These are phyloP conservation scores for Mycena filopes DNA, from an alignment of 768 basidiomycete species.

Conservation along the genomic window DNA sequence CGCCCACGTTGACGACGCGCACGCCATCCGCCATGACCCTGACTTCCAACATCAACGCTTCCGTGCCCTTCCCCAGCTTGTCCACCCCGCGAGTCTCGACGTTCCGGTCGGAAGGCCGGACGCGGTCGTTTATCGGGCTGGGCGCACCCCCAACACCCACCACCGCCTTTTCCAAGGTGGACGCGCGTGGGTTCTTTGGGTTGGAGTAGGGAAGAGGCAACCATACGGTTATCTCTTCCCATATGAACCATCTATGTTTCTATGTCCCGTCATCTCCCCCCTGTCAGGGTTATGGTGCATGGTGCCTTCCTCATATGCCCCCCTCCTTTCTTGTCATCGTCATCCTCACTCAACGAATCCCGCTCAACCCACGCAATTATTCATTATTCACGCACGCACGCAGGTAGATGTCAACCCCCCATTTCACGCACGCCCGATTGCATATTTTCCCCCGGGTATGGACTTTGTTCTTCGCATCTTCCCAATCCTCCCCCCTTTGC, in stretches of 20 bases:
- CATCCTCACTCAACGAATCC: constrained; percentile 14
- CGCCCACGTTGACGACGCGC: constrained; percentile 65
- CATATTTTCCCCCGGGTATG: constrained; percentile 25
- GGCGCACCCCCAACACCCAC: constrained; percentile 78
- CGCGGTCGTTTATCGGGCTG: constrained; percentile 79
- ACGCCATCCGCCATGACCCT: constrained; percentile 88
- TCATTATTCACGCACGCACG: constrained; percentile 31
- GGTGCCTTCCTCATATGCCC: constrained; percentile 18
- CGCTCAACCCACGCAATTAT: constrained; percentile 19
- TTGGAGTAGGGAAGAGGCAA: constrained; percentile 45
- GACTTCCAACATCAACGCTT: constrained; percentile 64
- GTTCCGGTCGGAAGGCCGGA: constrained; percentile 72
- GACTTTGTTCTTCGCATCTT: constrained; percentile 7
- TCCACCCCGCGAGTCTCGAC: constrained; percentile 78
- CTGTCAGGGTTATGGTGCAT: constrained; percentile 23
- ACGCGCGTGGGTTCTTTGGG: constrained; percentile 84
- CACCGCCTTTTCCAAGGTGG: constrained; percentile 84
- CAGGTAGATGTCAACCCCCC: constrained; percentile 22
- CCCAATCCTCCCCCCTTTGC: constrained; percentile 8
- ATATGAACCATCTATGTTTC: constrained; percentile 32
- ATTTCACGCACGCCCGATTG: constrained; percentile 23
- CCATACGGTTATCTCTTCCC: background rate
- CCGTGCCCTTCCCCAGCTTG: constrained; percentile 59
- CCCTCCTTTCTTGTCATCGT: constrained; percentile 24
- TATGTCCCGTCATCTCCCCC: constrained; percentile 18